Evolutionary conservation across 768 basidiomycete genomes (phyloP).

Genomic region (Tubosaeta sp.): DNA sequence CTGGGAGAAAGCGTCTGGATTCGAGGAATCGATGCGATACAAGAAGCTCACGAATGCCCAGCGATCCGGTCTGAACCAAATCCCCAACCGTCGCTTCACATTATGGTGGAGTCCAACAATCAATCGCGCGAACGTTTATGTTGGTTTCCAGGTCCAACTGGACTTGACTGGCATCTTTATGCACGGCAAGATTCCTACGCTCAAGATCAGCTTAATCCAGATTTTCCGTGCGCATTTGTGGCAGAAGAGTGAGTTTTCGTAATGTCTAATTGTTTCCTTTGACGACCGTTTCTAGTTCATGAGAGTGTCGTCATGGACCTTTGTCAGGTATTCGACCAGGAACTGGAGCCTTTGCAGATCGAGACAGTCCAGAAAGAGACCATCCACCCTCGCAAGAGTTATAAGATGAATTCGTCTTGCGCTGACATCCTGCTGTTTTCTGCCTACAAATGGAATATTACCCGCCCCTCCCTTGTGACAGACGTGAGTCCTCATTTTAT

Average conservation of each 20-base stretch:
- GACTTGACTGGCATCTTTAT: constrained; percentile 98
- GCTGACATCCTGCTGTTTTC: constrained; percentile 98
- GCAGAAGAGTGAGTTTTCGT: constrained; percentile 84
- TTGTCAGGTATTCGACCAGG: constrained; percentile 99
- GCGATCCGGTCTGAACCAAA: constrained; percentile 95
- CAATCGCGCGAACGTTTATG: constrained; percentile 98
- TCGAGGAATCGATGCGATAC: constrained; percentile 95
- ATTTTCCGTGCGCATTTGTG: constrained; percentile 99
- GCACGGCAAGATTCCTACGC: constrained; percentile 97
- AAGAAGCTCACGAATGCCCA: constrained; percentile 98
- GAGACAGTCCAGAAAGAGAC: constrained; percentile 99
- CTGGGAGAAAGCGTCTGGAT: constrained; percentile 98
- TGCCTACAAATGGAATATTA: constrained; percentile 97
- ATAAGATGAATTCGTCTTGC: constrained; percentile 99
- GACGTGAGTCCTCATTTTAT: constrained; percentile 51
- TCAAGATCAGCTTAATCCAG: constrained; percentile 99
- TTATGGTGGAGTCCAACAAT: constrained; percentile 99
- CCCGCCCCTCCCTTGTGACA: constrained; percentile 90
- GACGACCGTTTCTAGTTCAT: constrained; percentile 50
- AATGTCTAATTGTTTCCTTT: constrained; percentile 12
- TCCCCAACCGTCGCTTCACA: constrained; percentile 98
- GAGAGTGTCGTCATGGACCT: constrained; percentile 92
- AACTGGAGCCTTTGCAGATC: constrained; percentile 95
- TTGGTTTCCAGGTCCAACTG: constrained; percentile 99
- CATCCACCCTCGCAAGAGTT: constrained; percentile 98